phyloP scores from a whole-genome alignment of 768 basidiomycete genomes.

The Suillus fuscotomentosus region DNA sequence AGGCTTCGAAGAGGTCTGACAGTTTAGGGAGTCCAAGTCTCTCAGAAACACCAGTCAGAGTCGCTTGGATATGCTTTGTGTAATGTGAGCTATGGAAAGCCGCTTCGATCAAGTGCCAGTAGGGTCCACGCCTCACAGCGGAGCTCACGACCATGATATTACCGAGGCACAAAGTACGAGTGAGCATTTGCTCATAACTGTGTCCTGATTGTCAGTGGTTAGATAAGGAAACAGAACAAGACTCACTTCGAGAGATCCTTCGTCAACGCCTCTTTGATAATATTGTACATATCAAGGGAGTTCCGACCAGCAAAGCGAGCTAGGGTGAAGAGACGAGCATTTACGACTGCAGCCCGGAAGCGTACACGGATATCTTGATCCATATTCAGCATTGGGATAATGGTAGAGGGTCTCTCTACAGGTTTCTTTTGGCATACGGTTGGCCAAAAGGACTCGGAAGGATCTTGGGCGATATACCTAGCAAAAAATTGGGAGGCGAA shows the following conservation, averaged over 20 bases:
- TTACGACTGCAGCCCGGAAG: slow-evolving; percentile 67
- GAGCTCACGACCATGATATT: slow-evolving; percentile 82
- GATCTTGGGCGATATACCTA: slow-evolving; percentile 59
- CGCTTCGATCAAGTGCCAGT: slow-evolving; percentile 86
- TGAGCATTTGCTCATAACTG: slow-evolving; percentile 77
- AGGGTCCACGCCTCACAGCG: slow-evolving; percentile 72
- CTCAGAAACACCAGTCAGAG: slow-evolving; percentile 60
- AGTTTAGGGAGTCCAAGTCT: slow-evolving; percentile 64
- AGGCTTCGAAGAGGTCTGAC: slow-evolving; percentile 70
- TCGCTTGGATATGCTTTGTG: slow-evolving; percentile 38
- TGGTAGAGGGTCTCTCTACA: slow-evolving; percentile 37
- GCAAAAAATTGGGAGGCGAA: slow-evolving; percentile 63
- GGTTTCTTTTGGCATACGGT: slow-evolving; percentile 24
- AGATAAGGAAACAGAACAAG: slow-evolving; percentile 3
- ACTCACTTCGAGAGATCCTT: slow-evolving; percentile 51
- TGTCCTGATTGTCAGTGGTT: slow-evolving; percentile 13
- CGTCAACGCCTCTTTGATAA: slow-evolving; percentile 45
- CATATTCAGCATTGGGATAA: slow-evolving; percentile 52
- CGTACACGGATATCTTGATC: slow-evolving; percentile 86
- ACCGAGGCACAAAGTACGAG: slow-evolving; percentile 65
- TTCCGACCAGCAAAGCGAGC: slow-evolving; percentile 35
- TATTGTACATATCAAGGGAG: slow-evolving; percentile 42
- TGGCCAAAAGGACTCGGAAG: slow-evolving; percentile 49
- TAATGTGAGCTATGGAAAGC: slow-evolving; percentile 34
- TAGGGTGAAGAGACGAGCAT: slow-evolving; percentile 54